Evolutionary conservation across 306 rosid genomes (phyloP), one percentile per base, ranked within the genome.

Genomic region (Fagus crenata): DNA sequence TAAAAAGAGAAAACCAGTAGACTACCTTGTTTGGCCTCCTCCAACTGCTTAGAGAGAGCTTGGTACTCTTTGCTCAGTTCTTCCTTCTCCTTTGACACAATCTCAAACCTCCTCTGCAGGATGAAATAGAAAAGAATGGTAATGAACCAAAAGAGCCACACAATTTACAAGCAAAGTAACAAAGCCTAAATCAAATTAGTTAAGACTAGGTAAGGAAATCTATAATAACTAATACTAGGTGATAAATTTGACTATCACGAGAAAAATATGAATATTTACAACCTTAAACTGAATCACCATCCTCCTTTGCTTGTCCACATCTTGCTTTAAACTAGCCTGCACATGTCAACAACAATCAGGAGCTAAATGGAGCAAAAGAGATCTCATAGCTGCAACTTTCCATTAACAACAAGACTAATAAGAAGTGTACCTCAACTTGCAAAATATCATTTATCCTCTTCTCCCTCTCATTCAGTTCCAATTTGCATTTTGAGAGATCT

Each of bases 11-110:
- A 9, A 14, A 67, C 70, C 46, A 65, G 3, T 35, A 43, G 2
- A 73, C 60, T 73, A 90, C 97, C 99, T 90, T 92, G 93, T 83
- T 89, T 95, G 63, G 85, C 59, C 80, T 95, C 98, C 65, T 95
- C 98, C 72, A 95, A 65, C 83, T 92, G 97, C 84, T 58, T 92
- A 65, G 89, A 68, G 53, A 92, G 93, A 78, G 89, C 86, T 78
- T 95, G 96, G 72, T 87, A 88, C 69, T 89, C 97, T 79, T 84
- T 91, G 40, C 18, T 77, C 6, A 90, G 76, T 14, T 89, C 97
- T 31, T 90, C 99, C 83, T 90, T 92, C 70, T 92, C 97, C 88
- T 85, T 92, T 51, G 74, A 71, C 61, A 84, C 58, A 54, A 7
- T 43, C 4, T 95, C 97, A 6, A 32, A 70, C 83, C 60, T 83